Conservation (phyloP, 495 filamentous ascomycete genomes). For the Ramalina intermedia region DNA sequence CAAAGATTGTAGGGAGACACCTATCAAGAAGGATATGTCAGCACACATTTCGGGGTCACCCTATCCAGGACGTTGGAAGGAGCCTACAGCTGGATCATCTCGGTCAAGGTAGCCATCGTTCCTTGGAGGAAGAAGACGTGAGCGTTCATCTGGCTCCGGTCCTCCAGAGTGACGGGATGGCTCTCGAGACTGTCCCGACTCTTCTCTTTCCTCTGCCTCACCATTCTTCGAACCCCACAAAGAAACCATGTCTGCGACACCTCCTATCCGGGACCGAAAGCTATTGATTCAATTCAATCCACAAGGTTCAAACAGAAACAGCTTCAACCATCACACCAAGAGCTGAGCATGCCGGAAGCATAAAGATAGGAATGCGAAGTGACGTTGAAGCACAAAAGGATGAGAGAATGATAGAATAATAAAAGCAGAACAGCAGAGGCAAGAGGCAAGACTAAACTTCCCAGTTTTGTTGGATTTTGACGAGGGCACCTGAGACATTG, state of each 20-base stretch:
- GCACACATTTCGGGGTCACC: background rate
- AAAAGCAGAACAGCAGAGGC: too few species aligned
- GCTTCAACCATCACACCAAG: too few species aligned
- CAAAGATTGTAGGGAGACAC: constrained; percentile 94
- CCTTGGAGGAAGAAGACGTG: constrained; percentile 52
- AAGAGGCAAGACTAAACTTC: too few species aligned
- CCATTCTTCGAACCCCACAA: constrained; percentile 37
- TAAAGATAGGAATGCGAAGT: too few species aligned
- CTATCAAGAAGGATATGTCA: constrained; percentile 24
- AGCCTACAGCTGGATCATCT: constrained; percentile 80
- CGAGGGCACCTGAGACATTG: too few species aligned
- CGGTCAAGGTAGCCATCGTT: constrained; percentile 59
- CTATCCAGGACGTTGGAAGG: background rate
- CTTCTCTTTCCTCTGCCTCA: constrained; percentile 14
- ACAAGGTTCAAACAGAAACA: too few species aligned
- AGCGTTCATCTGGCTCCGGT: constrained; percentile 51
- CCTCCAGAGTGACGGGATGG: constrained; percentile 9
- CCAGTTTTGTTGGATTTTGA: too few species aligned
- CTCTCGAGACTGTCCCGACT: constrained; percentile 4
- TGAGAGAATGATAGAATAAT: too few species aligned
- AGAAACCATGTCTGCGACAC: constrained; percentile 22
- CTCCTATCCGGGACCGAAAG: too few species aligned
- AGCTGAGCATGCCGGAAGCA: too few species aligned
- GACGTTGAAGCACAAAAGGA: too few species aligned
- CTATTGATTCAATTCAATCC: too few species aligned